phyloP scores from a whole-genome alignment of 345 rosid species.

The Populus euphratica region DNA sequence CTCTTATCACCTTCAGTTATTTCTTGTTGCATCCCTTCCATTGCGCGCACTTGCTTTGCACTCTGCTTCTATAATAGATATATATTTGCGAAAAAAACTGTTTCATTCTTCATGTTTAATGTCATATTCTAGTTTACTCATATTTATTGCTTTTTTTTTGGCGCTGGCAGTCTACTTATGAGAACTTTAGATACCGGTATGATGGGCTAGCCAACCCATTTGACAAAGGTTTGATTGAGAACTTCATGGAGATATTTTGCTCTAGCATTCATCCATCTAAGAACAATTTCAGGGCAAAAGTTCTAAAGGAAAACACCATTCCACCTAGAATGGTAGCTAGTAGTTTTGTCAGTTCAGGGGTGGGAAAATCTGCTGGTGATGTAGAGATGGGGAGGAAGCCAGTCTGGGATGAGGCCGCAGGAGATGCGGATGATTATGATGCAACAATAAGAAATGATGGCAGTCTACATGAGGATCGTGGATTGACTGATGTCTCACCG shows the following conservation, averaged over 20 bases:
- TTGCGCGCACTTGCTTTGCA: background rate
- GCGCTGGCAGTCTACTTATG: constrained; percentile 89
- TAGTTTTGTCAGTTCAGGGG: constrained; percentile 36
- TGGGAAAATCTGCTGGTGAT: constrained; percentile 49
- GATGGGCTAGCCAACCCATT: constrained; percentile 65
- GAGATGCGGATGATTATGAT: constrained; percentile 14
- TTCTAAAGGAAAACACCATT: constrained; percentile 43
- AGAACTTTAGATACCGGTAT: constrained; percentile 77
- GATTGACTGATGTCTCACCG: constrained; percentile 34
- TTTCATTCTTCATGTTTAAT: background rate
- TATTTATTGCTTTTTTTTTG: constrained; percentile 4
- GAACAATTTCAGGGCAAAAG: constrained; percentile 75
- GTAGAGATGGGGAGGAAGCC: constrained; percentile 74
- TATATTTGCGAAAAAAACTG: background rate
- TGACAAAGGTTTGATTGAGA: constrained; percentile 60
- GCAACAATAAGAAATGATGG: constrained; percentile 21
- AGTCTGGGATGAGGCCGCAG: constrained; percentile 41
- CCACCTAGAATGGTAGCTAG: constrained; percentile 46
- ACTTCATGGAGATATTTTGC: constrained; percentile 72
- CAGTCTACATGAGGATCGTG: constrained; percentile 34
- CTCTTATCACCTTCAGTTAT: background rate
- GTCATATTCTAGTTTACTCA: background rate
- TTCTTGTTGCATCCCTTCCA: background rate
- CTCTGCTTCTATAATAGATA: background rate
- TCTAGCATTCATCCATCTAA: constrained; percentile 60